These are phyloP conservation scores for Lactuca sativa DNA, from an alignment of 129 eudicot genomes.

Conservation along the genomic window DNA sequence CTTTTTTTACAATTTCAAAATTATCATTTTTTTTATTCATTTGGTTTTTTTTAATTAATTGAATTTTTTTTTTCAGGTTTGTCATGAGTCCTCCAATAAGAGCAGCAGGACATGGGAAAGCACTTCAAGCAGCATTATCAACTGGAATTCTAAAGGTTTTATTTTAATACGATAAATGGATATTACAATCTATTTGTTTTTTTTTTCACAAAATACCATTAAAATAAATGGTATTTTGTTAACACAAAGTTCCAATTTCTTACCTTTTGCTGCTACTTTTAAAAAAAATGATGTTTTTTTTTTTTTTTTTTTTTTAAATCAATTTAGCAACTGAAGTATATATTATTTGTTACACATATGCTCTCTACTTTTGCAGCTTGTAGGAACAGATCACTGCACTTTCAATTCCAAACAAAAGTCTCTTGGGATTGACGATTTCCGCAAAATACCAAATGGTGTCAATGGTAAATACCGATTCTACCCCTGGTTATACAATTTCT, in stretches of 20 bases:
- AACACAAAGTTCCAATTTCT: too few species aligned
- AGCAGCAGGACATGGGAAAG: conserved; percentile 77
- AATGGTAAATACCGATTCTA: conserved; percentile 54
- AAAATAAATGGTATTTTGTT: too few species aligned
- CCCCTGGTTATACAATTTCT: conserved; percentile 8
- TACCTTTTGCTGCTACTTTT: too few species aligned
- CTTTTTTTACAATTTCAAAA: conserved; percentile 9
- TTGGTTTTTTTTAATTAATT: neutral
- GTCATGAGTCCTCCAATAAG: conserved; percentile 99
- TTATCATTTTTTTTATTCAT: neutral
- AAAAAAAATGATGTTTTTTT: too few species aligned
- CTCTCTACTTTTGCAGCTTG: conserved; percentile 63
- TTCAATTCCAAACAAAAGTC: conserved; percentile 88
- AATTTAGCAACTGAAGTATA: too few species aligned
- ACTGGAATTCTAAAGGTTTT: conserved; percentile 84
- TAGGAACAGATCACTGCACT: conserved; percentile 97
- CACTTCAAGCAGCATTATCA: conserved; percentile 94
- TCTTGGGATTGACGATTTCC: conserved; percentile 82
- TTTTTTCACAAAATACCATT: neutral
- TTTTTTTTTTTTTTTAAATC: too few species aligned
- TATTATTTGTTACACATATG: neutral
- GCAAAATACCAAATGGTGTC: conserved; percentile 97
- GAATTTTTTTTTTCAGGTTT: conserved; percentile 43
- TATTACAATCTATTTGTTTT: too few species aligned
- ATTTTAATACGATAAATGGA: neutral